Evolutionary conservation across 306 rosid species (phyloP), one percentile per base, ranked within the genome.

Genomic region (Cajanus cajan): DNA sequence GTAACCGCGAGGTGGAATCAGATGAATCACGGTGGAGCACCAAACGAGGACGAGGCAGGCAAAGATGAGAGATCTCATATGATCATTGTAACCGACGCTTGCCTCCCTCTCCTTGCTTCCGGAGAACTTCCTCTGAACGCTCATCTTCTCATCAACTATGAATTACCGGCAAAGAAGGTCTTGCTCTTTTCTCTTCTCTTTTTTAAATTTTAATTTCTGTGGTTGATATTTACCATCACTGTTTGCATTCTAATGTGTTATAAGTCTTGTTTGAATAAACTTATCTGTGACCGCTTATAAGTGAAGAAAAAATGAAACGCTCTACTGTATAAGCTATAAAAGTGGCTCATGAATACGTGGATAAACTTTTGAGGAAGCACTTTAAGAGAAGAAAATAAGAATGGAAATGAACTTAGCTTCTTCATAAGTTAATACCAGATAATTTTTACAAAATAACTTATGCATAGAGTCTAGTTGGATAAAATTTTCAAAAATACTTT

Each of bases 61-160:
- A 83, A 89, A 82, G 90, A 88, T 52, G 87, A 86, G 22, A 88
- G 87, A 62, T 90, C 96, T 74, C 89, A 91, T 58, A 82, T 95
- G 93, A 74, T 95, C 47, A 94, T 93, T 74, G 90, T 85, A 39
- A 92, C 99, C 1, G 99, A 91, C 70, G 89, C 95, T 21, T 95
- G 99, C 83, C 98, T 95, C 78, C 97, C 98, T 55, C 87, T 91
- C 73, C 87, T 93, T 74, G 63, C 97, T 80, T 90, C 86, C 31
- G 98, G 94, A 48, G 99, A 95, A 83, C 79, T 84, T 11, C 90
- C 96, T 41, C 18, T 93, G 45, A 82, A 86, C 66, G 92, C 88
- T 39, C 94, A 71, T 62, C 89, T 93, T 82, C 86, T 95, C 41
- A 95, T 95, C 68, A 95, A 95, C 84, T 93, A 91, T 22, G 94